Evolutionary conservation across 208 protist genomes (phyloP).

Genomic region (Acanthamoeba lugdunensis): DNA sequence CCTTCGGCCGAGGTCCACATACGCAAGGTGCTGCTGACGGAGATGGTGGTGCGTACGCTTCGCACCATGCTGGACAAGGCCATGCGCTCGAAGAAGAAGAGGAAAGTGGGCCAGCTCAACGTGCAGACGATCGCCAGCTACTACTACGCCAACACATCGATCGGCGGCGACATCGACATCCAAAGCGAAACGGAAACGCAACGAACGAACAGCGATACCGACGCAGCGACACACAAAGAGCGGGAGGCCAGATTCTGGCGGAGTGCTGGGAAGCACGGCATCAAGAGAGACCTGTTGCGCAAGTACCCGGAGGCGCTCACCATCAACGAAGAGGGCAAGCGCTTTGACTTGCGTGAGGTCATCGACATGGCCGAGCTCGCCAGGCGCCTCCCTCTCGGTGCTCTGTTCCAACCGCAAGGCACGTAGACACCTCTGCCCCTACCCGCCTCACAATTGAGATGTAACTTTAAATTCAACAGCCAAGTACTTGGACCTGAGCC

Average conservation of each 20-base stretch:
- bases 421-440: neutral
- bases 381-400: neutral
- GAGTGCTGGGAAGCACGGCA: neutral
- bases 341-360: neutral
- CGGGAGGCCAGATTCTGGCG: neutral
- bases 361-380: neutral
- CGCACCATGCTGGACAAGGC: neutral
- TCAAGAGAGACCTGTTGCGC: neutral
- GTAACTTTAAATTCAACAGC: neutral
- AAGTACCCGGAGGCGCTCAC: constrained; percentile 18
- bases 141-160: neutral
- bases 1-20: neutral
- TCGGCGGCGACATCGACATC: neutral
- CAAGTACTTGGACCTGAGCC: constrained; percentile 5
- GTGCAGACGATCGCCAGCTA: too few relatives aligned
- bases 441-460: neutral
- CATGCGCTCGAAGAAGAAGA: neutral
- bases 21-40: neutral
- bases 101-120: too few relatives aligned
- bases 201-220: neutral
- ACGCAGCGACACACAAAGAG: neutral
- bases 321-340: neutral
- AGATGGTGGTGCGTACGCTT: constrained; percentile 8
- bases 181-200: neutral
- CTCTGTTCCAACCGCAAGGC: neutral